Percentiles rank a stretch among this genome's conserved stretches.
Conservation (phyloP, 192 early-diverging fungal genomes). For the Umbelopsis vinacea region DNA sequence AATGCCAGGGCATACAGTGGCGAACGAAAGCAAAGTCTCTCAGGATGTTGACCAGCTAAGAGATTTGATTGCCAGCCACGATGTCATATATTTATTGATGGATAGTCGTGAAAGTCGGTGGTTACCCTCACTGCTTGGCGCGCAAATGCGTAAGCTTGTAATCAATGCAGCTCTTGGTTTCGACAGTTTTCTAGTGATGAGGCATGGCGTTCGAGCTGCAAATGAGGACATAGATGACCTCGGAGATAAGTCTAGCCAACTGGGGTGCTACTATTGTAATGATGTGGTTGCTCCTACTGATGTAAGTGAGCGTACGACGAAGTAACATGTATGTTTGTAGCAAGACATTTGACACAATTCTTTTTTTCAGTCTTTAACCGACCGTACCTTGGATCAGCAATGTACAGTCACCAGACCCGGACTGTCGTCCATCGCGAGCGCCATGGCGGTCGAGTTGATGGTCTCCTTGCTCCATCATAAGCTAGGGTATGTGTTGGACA, state of each 20-base stretch:
- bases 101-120: constrained; percentile 96
- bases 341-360: constrained; percentile 6
- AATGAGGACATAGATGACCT: neutral
- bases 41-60: constrained; percentile 59
- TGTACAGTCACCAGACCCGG: constrained; percentile 98
- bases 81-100: constrained; percentile 89
- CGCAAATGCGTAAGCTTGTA: constrained; percentile 76
- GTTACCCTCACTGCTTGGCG: constrained; percentile 89
- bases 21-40: constrained; percentile 44
- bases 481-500: constrained; percentile 54
- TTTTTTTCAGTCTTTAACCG: constrained; percentile 73
- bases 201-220: constrained; percentile 74
- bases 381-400: constrained; percentile 96
- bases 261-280: constrained; percentile 99
- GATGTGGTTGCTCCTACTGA: constrained; percentile 97
- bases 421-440: constrained; percentile 86
- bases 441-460: constrained; percentile 89
- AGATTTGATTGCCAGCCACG: constrained; percentile 73
- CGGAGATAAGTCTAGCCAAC: constrained; percentile 28
- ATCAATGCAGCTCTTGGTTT: constrained; percentile 96
- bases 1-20: constrained; percentile 93
- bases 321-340: neutral
- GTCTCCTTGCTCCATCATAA: constrained; percentile 86
- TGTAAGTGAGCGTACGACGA: constrained; percentile 49
- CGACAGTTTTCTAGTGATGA: constrained; percentile 95